phyloP scores from a whole-genome alignment of 2,329 filamentous ascomycete species.

The Ilyonectria destructans region DNA sequence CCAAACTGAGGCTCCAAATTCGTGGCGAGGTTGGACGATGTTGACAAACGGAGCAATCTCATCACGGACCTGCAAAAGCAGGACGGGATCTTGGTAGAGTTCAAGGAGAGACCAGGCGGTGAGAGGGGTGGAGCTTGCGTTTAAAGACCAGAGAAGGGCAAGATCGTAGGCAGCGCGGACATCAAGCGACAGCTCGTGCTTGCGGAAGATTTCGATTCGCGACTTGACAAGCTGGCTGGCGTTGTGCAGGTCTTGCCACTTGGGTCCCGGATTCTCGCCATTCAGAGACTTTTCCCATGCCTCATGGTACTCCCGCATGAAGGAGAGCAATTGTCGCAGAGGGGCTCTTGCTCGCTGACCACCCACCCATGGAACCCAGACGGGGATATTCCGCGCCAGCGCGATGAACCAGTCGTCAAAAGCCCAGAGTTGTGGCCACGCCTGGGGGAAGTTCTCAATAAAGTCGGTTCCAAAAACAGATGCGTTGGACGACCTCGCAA shows the following conservation, averaged over 20 bases:
- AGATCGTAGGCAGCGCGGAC: constrained; percentile 56
- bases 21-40: constrained; percentile 54
- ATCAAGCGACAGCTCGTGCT: constrained; percentile 50
- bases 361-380: constrained; percentile 53
- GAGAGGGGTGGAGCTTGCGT: constrained; percentile 57
- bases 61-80: constrained; percentile 57
- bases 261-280: constrained; percentile 51
- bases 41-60: constrained; percentile 56
- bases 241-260: constrained; percentile 58
- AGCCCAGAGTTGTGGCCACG: constrained; percentile 57
- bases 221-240: constrained; percentile 53
- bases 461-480: constrained; percentile 60
- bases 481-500: constrained; percentile 54
- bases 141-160: constrained; percentile 57
- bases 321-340: constrained; percentile 48
- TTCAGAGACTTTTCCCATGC: constrained; percentile 55
- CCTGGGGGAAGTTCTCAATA: constrained; percentile 58
- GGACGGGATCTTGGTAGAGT: constrained; percentile 56
- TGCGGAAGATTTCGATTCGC: constrained; percentile 51
- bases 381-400: constrained; percentile 52
- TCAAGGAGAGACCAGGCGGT: constrained; percentile 61
- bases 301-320: constrained; percentile 54
- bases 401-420: constrained; percentile 55
- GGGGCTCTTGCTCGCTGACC: constrained; percentile 54
- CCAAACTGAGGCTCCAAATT: constrained; percentile 57